phyloP scores from a whole-genome alignment of 2,329 filamentous ascomycete species.

The Cytospora chrysosperma region DNA sequence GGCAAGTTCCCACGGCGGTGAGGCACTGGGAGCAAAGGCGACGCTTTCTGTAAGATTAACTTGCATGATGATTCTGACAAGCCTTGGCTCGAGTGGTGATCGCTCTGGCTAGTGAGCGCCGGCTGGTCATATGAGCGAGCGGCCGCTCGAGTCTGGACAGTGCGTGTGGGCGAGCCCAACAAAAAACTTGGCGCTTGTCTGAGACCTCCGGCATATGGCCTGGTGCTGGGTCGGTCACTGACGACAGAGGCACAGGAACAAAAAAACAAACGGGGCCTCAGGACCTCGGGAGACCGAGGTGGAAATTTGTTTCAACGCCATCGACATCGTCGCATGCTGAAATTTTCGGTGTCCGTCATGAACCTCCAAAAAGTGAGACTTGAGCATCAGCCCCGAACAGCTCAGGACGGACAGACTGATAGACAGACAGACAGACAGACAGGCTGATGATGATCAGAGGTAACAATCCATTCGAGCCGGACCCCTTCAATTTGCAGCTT shows the following conservation, averaged over 20 bases:
- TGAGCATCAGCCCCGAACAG: neutral
- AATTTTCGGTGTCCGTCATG: neutral
- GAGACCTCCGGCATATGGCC: neutral
- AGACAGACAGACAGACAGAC: too few relatives aligned
- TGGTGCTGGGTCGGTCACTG: neutral
- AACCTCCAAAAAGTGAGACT: neutral
- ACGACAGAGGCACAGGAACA: neutral
- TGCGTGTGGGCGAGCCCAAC: neutral
- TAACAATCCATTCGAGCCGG: conserved; percentile 11
- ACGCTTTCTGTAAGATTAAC: neutral
- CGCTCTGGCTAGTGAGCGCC: neutral
- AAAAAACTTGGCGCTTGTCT: neutral
- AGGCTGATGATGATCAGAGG: neutral
- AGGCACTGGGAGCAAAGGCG: neutral
- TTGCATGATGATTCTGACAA: neutral
- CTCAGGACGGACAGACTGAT: too few relatives aligned
- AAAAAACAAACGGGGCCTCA: neutral
- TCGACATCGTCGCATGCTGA: neutral
- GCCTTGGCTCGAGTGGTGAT: neutral
- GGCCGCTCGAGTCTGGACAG: neutral
- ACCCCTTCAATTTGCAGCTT: neutral
- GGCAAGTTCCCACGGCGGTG: conserved; percentile 5
- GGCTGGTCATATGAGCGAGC: neutral
- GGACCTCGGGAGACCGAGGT: neutral
- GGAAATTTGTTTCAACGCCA: neutral